Percentiles rank a stretch among this genome's conserved stretches.
Evolutionary conservation across 192 early-diverging fungal genomes (phyloP).

Genomic region (Geosiphon pyriformis): DNA sequence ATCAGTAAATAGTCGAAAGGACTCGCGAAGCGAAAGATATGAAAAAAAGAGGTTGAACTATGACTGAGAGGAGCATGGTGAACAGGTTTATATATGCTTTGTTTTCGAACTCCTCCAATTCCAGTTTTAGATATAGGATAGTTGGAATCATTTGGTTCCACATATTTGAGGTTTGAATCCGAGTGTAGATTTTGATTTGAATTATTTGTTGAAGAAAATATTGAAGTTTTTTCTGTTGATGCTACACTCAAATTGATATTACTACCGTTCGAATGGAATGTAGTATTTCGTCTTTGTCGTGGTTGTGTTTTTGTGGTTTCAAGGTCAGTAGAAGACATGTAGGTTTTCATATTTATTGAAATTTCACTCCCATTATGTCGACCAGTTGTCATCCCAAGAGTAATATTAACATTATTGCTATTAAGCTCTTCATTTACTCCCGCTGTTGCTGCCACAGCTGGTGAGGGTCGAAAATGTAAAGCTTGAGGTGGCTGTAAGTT

Average conservation of each 20-base stretch:
- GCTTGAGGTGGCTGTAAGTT: neutral
- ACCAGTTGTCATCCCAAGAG: neutral
- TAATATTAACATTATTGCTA: neutral
- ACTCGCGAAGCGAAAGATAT: conserved; percentile 19
- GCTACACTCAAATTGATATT: neutral
- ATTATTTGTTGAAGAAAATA: too few species aligned
- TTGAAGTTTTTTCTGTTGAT: too few species aligned
- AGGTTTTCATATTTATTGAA: neutral
- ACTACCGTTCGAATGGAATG: neutral
- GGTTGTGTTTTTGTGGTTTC: neutral
- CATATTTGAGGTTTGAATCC: neutral
- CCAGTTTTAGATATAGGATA: neutral
- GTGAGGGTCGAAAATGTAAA: neutral
- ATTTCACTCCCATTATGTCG: neutral
- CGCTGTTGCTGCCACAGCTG: neutral
- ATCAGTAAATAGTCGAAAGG: conserved; percentile 16
- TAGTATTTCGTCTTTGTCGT: neutral
- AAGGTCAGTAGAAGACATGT: neutral
- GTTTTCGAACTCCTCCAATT: neutral
- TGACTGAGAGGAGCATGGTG: neutral
- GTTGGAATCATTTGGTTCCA: neutral
- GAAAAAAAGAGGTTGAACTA: conserved; percentile 9
- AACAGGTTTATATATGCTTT: neutral
- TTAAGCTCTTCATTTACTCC: neutral
- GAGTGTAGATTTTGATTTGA: neutral